These are phyloP conservation scores for Exophiala dermatitidis DNA, from an alignment of 2,329 filamentous ascomycete species.

Conservation along the genomic window DNA sequence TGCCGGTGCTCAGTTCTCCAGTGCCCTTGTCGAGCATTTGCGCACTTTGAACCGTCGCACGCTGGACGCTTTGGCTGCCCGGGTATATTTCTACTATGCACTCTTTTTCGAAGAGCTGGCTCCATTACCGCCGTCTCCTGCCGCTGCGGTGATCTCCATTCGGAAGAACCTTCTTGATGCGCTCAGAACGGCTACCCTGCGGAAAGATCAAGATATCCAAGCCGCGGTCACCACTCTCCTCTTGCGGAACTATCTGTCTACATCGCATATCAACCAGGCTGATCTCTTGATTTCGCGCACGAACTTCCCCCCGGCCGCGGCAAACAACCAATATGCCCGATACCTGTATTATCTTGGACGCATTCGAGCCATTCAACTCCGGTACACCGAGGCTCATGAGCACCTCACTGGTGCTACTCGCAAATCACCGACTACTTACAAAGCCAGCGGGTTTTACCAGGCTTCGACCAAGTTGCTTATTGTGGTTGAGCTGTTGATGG, in stretches of 20 bases:
- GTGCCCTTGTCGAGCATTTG: constrained; percentile 72
- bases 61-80: constrained; percentile 84
- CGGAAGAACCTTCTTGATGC: constrained; percentile 80
- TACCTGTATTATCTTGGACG: constrained; percentile 97
- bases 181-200: constrained; percentile 86
- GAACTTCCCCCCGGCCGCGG: constrained; percentile 85
- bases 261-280: constrained; percentile 93
- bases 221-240: constrained; percentile 90
- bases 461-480: constrained; percentile 93
- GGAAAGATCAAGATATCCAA: constrained; percentile 96
- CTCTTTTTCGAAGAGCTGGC: constrained; percentile 88
- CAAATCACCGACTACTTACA: constrained; percentile 84
- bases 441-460: constrained; percentile 89
- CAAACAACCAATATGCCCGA: constrained; percentile 95
- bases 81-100: constrained; percentile 97
- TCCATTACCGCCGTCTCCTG: constrained; percentile 79
- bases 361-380: constrained; percentile 90
- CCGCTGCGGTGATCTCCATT: constrained; percentile 78
- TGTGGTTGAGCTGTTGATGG: constrained; percentile 95
- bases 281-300: constrained; percentile 94
- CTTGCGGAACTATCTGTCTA: constrained; percentile 90
- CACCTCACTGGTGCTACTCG: constrained; percentile 88
- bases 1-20: constrained; percentile 76
- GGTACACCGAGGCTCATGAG: constrained; percentile 94
- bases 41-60: constrained; percentile 87